Base-by-base conservation (phyloP, 805 yeast genomes). In the Yueomyces sp. region DNA sequence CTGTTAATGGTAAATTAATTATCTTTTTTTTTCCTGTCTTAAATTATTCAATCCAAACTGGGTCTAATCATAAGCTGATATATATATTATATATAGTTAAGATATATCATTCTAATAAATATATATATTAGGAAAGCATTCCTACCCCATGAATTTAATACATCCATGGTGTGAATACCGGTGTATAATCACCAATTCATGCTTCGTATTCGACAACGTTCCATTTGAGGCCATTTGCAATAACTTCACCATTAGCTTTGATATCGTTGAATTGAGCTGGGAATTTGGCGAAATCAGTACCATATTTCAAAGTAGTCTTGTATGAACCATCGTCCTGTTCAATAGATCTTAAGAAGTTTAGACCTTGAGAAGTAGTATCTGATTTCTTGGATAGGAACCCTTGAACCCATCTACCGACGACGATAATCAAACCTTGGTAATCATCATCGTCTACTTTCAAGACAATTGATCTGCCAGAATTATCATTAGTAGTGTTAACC, bases 331-430 rank as follows among this genome's bases (percentile, higher is more conserved):
- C 28, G 1, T 52, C 46, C 26, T 49, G 45, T 41, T 55, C 54
- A 19, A 49, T 43, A 32, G 56, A 44, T 52, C 65, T 60, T 11
- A 62, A 40, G 27, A 56, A 53, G 42, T 47, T 59, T n/a, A 59
- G 42, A 6, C 57, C 60, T 7, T 51, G 45, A 8, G 43, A 40
- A 12, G 56, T 45, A 28, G 39, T 34, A 7, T 42, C 53, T 12
- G 45, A 40, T 28, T 56, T 55, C 44, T 59, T 54, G 37, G 53
- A 47, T 40, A 62, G 44, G 34, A 54, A 48, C 12, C 66, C 66
- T 47, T 62, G 66, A n/a, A 52, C 51, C 57, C 59, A 56, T 37
- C 51, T 55, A 39, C 65, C 66, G 31, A 57, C 59, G 30, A 54
- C 56, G 37, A 59, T 46, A 26, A 60, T 45, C 9, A 62, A 37